phyloP scores from a whole-genome alignment of 1,284 basidiomycete species.

The Singerocomus rubriflavus region DNA sequence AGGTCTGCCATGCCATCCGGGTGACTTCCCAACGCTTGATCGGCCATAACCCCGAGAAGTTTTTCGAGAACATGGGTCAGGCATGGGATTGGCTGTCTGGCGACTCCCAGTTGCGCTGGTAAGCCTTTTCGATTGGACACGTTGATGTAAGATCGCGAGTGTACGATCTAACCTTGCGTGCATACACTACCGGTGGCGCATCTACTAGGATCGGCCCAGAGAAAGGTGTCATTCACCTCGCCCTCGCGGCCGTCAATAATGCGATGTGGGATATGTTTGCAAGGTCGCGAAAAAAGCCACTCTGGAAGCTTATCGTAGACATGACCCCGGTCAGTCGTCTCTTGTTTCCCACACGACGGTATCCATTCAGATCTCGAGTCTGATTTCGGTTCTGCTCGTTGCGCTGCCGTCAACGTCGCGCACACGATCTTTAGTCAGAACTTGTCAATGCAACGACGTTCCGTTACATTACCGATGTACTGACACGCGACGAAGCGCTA shows the following conservation, averaged over 20 bases:
- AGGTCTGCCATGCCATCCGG: constrained; percentile 77
- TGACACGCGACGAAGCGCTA: constrained; percentile 87
- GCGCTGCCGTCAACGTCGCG: constrained; percentile 5
- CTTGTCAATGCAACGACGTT: constrained; percentile 81
- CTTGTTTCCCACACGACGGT: constrained; percentile 10
- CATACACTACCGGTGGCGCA: constrained; percentile 1
- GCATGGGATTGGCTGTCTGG: constrained; percentile 75
- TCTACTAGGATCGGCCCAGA: constrained; percentile 75
- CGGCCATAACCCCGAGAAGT: constrained; percentile 76
- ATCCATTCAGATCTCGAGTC: background rate
- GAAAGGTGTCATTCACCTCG: constrained; percentile 81
- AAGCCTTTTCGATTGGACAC: constrained; percentile 27
- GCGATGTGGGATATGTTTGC: constrained; percentile 83
- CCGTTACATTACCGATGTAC: constrained; percentile 89
- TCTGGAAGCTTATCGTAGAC: constrained; percentile 83
- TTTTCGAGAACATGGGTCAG: constrained; percentile 86
- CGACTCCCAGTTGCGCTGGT: constrained; percentile 88
- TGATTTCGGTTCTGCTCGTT: background rate
- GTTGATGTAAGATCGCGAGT: background rate
- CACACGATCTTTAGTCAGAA: constrained; percentile 59
- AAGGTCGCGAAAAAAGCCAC: constrained; percentile 67
- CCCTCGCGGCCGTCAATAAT: constrained; percentile 75
- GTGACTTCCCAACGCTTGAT: constrained; percentile 72
- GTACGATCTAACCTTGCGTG: background rate
- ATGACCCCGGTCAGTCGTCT: constrained; percentile 62